Conservation (phyloP, 2,329 filamentous ascomycete species). For the Colletotrichum sp. region DNA sequence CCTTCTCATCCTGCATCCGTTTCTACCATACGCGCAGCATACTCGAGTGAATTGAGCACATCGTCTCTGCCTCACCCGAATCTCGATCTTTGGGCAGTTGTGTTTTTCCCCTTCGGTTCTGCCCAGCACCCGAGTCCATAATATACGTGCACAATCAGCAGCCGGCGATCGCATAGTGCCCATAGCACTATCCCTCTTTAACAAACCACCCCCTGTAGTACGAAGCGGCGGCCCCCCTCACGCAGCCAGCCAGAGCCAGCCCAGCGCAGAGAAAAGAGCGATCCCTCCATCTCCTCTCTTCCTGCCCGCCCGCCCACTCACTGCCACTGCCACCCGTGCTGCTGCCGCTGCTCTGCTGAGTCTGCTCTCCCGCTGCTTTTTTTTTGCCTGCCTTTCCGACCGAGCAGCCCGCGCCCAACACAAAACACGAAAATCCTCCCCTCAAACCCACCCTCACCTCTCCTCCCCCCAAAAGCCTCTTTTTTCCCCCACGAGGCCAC, state of each 20-base stretch:
- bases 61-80: neutral
- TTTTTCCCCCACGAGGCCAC: conserved; percentile 13
- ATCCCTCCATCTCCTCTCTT: conserved; percentile 19
- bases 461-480: conserved; percentile 11
- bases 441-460: conserved; percentile 22
- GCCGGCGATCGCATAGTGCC: conserved; percentile 21
- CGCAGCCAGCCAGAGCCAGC: neutral
- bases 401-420: conserved; percentile 25
- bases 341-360: neutral
- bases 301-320: neutral
- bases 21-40: neutral
- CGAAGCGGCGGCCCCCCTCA: conserved; percentile 11
- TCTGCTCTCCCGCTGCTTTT: neutral
- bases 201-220: conserved; percentile 16
- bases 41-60: neutral
- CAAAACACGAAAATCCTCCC: conserved; percentile 26
- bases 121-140: neutral
- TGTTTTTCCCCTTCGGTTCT: neutral
- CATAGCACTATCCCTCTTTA: conserved; percentile 24
- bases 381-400: conserved; percentile 19
- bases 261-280: conserved; percentile 10
- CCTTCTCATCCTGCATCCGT: neutral
- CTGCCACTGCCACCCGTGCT: neutral
- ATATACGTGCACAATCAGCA: conserved; percentile 6
- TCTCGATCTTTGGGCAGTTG: neutral